Base-by-base conservation (phyloP, 352 stramenopile species). In the Pythium rhizo-oryzae region DNA sequence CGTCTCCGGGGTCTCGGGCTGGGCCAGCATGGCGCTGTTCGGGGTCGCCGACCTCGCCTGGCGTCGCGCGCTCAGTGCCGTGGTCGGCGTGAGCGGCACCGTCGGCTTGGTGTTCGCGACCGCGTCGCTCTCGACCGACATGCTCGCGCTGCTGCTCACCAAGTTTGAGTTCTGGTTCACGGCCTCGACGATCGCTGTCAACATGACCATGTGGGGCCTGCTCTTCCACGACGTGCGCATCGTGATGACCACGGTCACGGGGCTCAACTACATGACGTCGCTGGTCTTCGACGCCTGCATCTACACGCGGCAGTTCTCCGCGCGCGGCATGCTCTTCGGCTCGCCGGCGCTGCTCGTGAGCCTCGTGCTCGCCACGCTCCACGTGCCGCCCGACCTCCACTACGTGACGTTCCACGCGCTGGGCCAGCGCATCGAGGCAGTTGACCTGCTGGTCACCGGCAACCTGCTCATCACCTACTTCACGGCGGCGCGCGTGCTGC, bases 121-220 rank as follows among this genome's bases (percentile, higher is more conserved):
- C 0, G 30, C 58, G 25, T 43, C 47, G 30, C 47, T 65, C 5
- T 47, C 59, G 13, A 59, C 46, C 43, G 59, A 65, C 37, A 51
- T 59, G 21, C 33, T 65, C 8, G 11, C 4, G 3, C 46, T 43
- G 4, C 8, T 15, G 15, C 44, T 15, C 21, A 60, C 60, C 16
- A 53, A 56, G 37, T 68, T 68, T 25, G 54, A 53, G 61, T 68
- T 61, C 18, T 47, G 41, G 41, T 47, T 47, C 41, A 19, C 15
- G 12, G 41, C 41, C 41, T n/a, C 15, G 13, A 47, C 41, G 12
- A 16, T 47, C 41, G 41, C 41, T 47, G 41, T 47, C 41, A 47
- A 47, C 41, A n/a, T 47, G 9, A 7, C 41, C 15, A 47, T 47
- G 39, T 51, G 39, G 55, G 37, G 21, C 21, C 13, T 61, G 55